A percentile compares a stretch with the other conserved stretches of the same genome.
phyloP scores from a whole-genome alignment of 2,329 filamentous ascomycete species.

The Aspergillus sp. region DNA sequence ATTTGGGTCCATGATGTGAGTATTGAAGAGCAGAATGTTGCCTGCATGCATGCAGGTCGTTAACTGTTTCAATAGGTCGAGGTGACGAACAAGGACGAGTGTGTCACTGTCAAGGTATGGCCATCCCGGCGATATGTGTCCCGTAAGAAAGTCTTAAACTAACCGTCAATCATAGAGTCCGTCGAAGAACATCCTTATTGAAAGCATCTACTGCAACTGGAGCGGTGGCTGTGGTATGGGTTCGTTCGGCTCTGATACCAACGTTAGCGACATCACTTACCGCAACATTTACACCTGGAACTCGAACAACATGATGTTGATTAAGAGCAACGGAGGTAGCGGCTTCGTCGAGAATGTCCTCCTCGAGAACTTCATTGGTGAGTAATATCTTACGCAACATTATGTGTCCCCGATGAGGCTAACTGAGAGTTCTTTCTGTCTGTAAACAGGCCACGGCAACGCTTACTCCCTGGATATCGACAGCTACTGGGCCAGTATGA shows the following conservation, averaged over 20 bases:
- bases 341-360: slow-evolving; percentile 56
- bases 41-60: neutral
- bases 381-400: neutral
- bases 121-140: neutral
- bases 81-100: slow-evolving; percentile 65
- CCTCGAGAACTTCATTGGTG: slow-evolving; percentile 56
- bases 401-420: neutral
- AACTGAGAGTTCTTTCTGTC: slow-evolving; percentile 28
- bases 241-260: slow-evolving; percentile 52
- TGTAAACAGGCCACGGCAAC: slow-evolving; percentile 53
- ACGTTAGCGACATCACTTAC: slow-evolving; percentile 57
- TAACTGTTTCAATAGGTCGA: slow-evolving; percentile 40
- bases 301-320: slow-evolving; percentile 64
- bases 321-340: slow-evolving; percentile 61
- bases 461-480: slow-evolving; percentile 61
- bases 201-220: slow-evolving; percentile 64
- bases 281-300: slow-evolving; percentile 60
- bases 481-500: slow-evolving; percentile 54
- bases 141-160: neutral
- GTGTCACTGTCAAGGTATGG: slow-evolving; percentile 56
- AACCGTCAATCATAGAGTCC: slow-evolving; percentile 40
- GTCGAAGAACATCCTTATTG: slow-evolving; percentile 56
- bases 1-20: slow-evolving; percentile 58
- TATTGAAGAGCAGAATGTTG: neutral
- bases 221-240: slow-evolving; percentile 61